Percentiles rank a stretch among this genome's conserved stretches.
Evolutionary conservation across 495 filamentous ascomycete genomes (phyloP).

Genomic region (Penicillium nucicola): DNA sequence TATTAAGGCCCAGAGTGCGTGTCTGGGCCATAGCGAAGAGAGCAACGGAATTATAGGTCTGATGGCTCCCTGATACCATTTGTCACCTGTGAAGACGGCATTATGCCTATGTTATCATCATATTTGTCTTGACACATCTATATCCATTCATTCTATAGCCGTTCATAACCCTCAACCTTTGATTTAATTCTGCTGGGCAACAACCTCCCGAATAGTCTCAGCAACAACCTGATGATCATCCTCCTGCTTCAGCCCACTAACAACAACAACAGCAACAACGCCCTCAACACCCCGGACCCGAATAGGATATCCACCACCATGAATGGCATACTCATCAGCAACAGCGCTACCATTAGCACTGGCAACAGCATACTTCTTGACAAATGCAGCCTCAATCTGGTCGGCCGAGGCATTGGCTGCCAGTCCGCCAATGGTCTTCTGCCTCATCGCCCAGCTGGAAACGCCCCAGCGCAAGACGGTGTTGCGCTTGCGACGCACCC

Average conservation of each 20-base stretch:
- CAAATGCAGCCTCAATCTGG: slow-evolving; percentile 57
- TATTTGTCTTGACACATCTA: too few species aligned
- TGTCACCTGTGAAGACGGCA: too few species aligned
- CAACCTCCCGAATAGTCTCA: slow-evolving; percentile 55
- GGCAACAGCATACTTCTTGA: slow-evolving; percentile 51
- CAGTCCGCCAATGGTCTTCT: slow-evolving; percentile 44
- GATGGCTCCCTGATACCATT: too few species aligned
- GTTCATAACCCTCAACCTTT: too few species aligned
- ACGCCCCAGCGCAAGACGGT: slow-evolving; percentile 69
- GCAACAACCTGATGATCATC: slow-evolving; percentile 75
- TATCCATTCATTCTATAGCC: too few species aligned
- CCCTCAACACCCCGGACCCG: slow-evolving; percentile 68
- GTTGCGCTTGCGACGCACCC: slow-evolving; percentile 60
- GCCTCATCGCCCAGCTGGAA: slow-evolving; percentile 63
- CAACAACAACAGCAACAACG: slow-evolving; percentile 68
- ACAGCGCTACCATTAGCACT: slow-evolving; percentile 39
- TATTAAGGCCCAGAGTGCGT: too few species aligned
- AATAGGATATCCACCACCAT: slow-evolving; percentile 72
- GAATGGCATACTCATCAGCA: slow-evolving; percentile 65
- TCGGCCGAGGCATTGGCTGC: slow-evolving; percentile 10
- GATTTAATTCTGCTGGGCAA: slow-evolving; percentile 18
- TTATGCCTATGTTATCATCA: too few species aligned
- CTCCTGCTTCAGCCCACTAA: slow-evolving; percentile 72
- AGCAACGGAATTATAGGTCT: too few species aligned
- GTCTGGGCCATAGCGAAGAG: too few species aligned